A percentile compares a stretch with the other conserved stretches of the same genome.
Conservation (phyloP, 2,329 filamentous ascomycete species). For the Fusarium napiforme region DNA sequence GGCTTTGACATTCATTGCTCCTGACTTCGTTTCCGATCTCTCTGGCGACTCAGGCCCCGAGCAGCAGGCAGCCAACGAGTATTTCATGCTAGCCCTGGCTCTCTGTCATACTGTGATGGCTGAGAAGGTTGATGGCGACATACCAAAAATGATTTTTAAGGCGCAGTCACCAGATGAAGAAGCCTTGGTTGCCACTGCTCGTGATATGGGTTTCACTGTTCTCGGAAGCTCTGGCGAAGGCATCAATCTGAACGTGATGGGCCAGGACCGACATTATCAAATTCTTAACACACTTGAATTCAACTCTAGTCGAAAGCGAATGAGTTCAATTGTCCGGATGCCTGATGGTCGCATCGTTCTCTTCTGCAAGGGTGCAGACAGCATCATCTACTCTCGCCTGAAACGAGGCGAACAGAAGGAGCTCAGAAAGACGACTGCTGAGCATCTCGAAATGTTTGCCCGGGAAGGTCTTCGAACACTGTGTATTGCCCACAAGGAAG, state of each 20-base stretch:
- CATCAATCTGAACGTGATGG: conserved; percentile 87
- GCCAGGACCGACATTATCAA: conserved; percentile 84
- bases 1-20: conserved; percentile 89
- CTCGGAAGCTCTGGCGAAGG: conserved; percentile 82
- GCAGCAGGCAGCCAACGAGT: conserved; percentile 81
- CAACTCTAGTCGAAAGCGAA: conserved; percentile 95
- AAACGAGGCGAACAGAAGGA: conserved; percentile 87
- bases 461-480: conserved; percentile 93
- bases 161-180: conserved; percentile 98
- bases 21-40: conserved; percentile 87
- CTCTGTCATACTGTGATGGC: conserved; percentile 98
- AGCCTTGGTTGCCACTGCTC: conserved; percentile 90
- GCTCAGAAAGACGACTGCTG: conserved; percentile 83
- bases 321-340: conserved; percentile 98
- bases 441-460: conserved; percentile 97
- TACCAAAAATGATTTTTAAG: conserved; percentile 92
- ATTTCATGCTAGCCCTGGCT: conserved; percentile 94
- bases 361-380: conserved; percentile 98
- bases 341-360: conserved; percentile 88
- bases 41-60: conserved; percentile 78
- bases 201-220: conserved; percentile 95
- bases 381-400: conserved; percentile 93
- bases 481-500: conserved; percentile 86
- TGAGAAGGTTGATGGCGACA: conserved; percentile 88
- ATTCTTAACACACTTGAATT: conserved; percentile 97